Percentiles rank a stretch among this genome's conserved stretches.
Conservation (phyloP, 192 early-diverging fungal species). For the Phycomyces nitens region DNA sequence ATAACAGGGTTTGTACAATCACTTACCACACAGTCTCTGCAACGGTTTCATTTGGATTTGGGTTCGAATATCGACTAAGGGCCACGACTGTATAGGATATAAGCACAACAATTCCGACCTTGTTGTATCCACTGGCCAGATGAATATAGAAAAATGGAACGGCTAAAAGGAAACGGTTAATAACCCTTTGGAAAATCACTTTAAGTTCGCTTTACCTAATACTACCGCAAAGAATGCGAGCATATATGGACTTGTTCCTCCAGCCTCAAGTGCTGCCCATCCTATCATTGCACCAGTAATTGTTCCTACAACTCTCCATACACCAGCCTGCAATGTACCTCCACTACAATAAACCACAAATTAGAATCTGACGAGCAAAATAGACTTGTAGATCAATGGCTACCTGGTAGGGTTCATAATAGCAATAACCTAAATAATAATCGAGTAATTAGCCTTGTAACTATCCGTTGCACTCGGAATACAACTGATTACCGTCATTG, state of each 20-base stretch:
- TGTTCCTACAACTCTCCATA: constrained; percentile 47
- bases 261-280: constrained; percentile 27
- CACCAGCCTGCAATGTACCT: constrained; percentile 41
- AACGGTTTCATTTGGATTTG: constrained; percentile 26
- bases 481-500: constrained; percentile 32
- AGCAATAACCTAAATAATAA: constrained; percentile 27
- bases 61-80: constrained; percentile 20
- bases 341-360: constrained; percentile 28
- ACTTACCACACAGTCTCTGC: constrained; percentile 32
- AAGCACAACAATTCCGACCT: constrained; percentile 29
- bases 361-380: background rate
- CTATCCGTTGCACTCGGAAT: background rate
- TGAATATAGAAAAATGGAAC: constrained; percentile 34
- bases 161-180: constrained; percentile 9
- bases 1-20: no score
- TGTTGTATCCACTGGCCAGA: constrained; percentile 32
- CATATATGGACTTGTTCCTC: constrained; percentile 27
- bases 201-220: constrained; percentile 17
- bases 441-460: background rate
- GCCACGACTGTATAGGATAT: constrained; percentile 34
- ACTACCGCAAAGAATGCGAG: constrained; percentile 29
- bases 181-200: background rate
- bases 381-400: background rate
- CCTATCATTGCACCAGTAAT: constrained; percentile 40
- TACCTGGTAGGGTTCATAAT: constrained; percentile 36